Evolutionary conservation across 1,139 yeast genomes (phyloP), one percentile per base, ranked within the genome.

Genomic region (Protomyces pachydermus): DNA sequence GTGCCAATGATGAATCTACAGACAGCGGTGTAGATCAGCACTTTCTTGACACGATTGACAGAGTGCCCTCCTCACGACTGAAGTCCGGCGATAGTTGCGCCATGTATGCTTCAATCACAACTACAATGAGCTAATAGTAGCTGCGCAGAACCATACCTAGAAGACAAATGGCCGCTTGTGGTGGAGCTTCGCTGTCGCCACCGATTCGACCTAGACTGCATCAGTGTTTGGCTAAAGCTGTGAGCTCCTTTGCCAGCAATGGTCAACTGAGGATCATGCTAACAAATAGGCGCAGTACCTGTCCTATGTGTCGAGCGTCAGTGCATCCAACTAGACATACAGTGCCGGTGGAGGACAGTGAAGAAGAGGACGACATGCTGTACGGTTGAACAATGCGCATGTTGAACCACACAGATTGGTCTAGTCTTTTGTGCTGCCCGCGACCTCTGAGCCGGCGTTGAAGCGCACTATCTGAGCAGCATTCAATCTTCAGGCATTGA

Each of bases 221-320:
- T 91, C 51, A 87, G 87, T 0, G 95, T 96, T 0, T 91, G 98
- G 98, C 77, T 91, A 61, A 83, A 84, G 68, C 78, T 85, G 66
- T n/a, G 9, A 37, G 42, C 39, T 12, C 4, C 14, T 14, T 2
- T 6, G 32, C 9, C 32, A 28, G 8, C 1, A 28, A 5, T 0
- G 32, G 32, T 8, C 2, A n/a, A 14, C 1, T 4, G 42, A 4
- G 9, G 4, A 37, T 37, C 3, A 4, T 14, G 9, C 42, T 37
- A 37, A 37, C 4, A 6, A 6, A 5, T 1, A 37, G 42, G 14
- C 87, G 88, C 71, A 79, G 86, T 1, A 90, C 96, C 0, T 91
- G 98, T 72, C 98, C 98, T 0, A 76, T 91, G 72, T 91, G 98
- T 73, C 79, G 98, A 68, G 84, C 82, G 67, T 86, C 90, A 71